phyloP scores from a whole-genome alignment of 495 filamentous ascomycete genomes.

The Neurospora discreta region DNA sequence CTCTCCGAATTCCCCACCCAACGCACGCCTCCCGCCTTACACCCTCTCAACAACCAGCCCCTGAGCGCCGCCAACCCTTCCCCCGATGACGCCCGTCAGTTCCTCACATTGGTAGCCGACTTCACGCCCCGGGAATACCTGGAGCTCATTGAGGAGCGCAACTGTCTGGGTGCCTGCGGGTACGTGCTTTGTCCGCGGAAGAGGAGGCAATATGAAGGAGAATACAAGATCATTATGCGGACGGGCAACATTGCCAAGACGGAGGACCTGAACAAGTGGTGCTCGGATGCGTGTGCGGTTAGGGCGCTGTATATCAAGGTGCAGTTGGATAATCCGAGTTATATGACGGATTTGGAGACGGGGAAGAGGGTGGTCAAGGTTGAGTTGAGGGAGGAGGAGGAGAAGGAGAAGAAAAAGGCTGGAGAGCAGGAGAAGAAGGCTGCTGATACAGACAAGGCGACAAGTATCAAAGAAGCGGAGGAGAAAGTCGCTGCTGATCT shows the following conservation, averaged over 20 bases:
- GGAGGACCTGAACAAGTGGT: slow-evolving; percentile 76
- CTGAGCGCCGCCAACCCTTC: slow-evolving; percentile 50
- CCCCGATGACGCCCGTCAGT: slow-evolving; percentile 37
- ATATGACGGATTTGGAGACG: neutral
- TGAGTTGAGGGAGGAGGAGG: slow-evolving; percentile 26
- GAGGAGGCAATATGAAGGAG: slow-evolving; percentile 6
- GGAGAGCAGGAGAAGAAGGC: neutral
- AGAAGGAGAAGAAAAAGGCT: slow-evolving; percentile 16
- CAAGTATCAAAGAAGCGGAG: neutral
- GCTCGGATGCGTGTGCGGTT: slow-evolving; percentile 64
- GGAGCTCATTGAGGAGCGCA: slow-evolving; percentile 74
- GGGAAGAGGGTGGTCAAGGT: slow-evolving; percentile 28
- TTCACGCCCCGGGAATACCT: slow-evolving; percentile 86
- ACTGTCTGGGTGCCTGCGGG: slow-evolving; percentile 66
- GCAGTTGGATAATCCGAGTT: slow-evolving; percentile 49
- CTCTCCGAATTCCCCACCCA: slow-evolving; percentile 57
- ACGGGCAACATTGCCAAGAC: slow-evolving; percentile 35
- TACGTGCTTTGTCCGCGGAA: slow-evolving; percentile 58
- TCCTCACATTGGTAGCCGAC: slow-evolving; percentile 49
- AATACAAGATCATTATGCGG: slow-evolving; percentile 7
- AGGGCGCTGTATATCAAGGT: slow-evolving; percentile 74
- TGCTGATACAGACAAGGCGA: neutral
- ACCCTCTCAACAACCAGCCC: slow-evolving; percentile 12
- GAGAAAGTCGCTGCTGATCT: neutral
- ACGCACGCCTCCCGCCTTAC: slow-evolving; percentile 6